Evolutionary conservation across 2,329 filamentous ascomycete genomes (phyloP), one percentile per base, ranked within the genome.

Genomic region (Purpureocillium takamizusanense): DNA sequence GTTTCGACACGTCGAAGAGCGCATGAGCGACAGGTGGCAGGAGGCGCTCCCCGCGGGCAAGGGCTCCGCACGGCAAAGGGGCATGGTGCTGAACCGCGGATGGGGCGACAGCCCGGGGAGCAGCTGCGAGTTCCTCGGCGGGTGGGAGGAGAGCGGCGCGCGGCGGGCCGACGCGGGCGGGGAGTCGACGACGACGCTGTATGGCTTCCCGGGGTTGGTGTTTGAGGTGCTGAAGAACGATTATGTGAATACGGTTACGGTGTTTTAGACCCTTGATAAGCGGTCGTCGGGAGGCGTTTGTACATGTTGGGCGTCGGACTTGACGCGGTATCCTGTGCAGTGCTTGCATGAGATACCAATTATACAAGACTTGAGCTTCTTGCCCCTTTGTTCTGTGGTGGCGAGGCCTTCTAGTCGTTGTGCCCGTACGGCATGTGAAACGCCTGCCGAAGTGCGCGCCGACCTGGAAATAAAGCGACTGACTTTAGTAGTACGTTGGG

Each of bases 211-310:
- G 0, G 90, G 92, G 0, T 65, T 97, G 60, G 78, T 95, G 34
- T 97, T 98, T 65, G 92, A 98, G 63, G 90, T 98, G 21, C 63
- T 97, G 59, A 89, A 86, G 76, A 95, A 94, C 55, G 88, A 86
- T 4, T 82, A 79, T 44, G 85, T 98, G 17, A 94, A 87, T 60
- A 84, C 86, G 18, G 69, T 97, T 57, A 97, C 90, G 9, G 80
- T 95, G 17, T 95, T 89, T 66, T 95, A 57, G 34, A 33, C n/a
- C n/a, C n/a, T 25, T 25, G 21, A 5, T 25, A 25, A 5, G 6
- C 6, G 21, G 21, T 25, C n/a, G n/a, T n/a, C 10, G 21, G 21
- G 10, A 25, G 21, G 21, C 21, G 21, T 25, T 25, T 5, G 21
- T n/a, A n/a, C n/a, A n/a, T n/a, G n/a, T n/a, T n/a, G n/a, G n/a